These are phyloP conservation scores for Cynanchum wilfordii DNA, from an alignment of 257 asterid genomes.

Conservation along the genomic window DNA sequence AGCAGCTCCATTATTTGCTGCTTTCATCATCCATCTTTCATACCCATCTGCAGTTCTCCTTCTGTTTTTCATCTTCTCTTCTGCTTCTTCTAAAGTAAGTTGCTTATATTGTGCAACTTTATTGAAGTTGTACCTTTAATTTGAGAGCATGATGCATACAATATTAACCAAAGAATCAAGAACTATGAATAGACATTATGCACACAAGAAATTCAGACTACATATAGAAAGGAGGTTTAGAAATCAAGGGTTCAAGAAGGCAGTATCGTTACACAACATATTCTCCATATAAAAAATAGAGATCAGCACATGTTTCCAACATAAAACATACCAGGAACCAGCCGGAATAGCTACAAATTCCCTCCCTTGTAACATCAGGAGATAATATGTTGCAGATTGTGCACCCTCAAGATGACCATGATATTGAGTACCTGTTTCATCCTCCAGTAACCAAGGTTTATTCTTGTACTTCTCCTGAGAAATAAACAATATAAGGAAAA, in stretches of 20 bases:
- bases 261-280: not conserved
- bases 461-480: conserved; percentile 86
- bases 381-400: conserved; percentile 92
- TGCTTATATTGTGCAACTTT: conserved; percentile 98
- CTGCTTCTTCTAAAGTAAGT: conserved; percentile 98
- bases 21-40: conserved; percentile 99
- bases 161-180: not conserved
- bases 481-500: conserved; percentile 21
- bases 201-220: not conserved
- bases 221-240: not conserved
- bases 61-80: conserved; percentile 93
- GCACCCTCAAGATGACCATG: conserved; percentile 92
- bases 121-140: conserved; percentile 86
- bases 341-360: conserved; percentile 97
- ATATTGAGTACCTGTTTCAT: conserved; percentile 89
- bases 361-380: conserved; percentile 88
- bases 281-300: not conserved
- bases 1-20: conserved; percentile 88
- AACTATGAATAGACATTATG: not conserved
- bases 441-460: conserved; percentile 96
- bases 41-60: conserved; percentile 99
- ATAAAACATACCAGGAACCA: conserved; percentile 72
- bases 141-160: not conserved
- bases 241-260: not conserved
- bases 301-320: not conserved